Conservation (phyloP, 1,284 basidiomycete species). For the Ustilago bromivora region DNA sequence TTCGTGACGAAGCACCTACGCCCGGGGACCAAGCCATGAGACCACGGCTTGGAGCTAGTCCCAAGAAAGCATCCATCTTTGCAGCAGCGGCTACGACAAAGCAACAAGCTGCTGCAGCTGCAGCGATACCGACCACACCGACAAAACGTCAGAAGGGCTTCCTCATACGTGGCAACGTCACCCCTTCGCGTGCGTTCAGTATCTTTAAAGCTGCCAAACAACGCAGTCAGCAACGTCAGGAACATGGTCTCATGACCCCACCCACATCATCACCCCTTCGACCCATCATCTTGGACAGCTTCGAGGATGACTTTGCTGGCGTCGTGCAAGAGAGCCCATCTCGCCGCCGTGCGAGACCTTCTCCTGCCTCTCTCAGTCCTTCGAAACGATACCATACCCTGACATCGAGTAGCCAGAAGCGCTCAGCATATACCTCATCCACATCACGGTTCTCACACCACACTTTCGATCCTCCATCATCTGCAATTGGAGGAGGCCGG, state of each 20-base stretch:
- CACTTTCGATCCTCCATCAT: constrained; percentile 8
- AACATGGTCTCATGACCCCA: constrained; percentile 49
- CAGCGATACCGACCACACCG: constrained; percentile 34
- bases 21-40: background rate
- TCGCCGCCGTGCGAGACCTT: background rate
- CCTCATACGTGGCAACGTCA: constrained; percentile 57
- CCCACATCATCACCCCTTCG: constrained; percentile 38
- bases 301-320: constrained; percentile 15
- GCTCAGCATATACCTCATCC: background rate
- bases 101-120: constrained; percentile 20
- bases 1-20: constrained; percentile 2
- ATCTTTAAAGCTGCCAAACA: constrained; percentile 46
- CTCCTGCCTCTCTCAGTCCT: constrained; percentile 2
- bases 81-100: constrained; percentile 8
- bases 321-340: constrained; percentile 17
- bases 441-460: background rate
- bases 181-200: constrained; percentile 53
- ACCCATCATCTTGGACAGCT: constrained; percentile 34
- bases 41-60: background rate
- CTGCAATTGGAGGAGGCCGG: constrained; percentile 12
- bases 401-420: constrained; percentile 7
- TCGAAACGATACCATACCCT: background rate
- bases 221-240: constrained; percentile 32
- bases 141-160: constrained; percentile 41
- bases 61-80: constrained; percentile 22